These are phyloP conservation scores for Xylaria arbuscula DNA, from an alignment of 2,329 filamentous ascomycete genomes.

Conservation along the genomic window DNA sequence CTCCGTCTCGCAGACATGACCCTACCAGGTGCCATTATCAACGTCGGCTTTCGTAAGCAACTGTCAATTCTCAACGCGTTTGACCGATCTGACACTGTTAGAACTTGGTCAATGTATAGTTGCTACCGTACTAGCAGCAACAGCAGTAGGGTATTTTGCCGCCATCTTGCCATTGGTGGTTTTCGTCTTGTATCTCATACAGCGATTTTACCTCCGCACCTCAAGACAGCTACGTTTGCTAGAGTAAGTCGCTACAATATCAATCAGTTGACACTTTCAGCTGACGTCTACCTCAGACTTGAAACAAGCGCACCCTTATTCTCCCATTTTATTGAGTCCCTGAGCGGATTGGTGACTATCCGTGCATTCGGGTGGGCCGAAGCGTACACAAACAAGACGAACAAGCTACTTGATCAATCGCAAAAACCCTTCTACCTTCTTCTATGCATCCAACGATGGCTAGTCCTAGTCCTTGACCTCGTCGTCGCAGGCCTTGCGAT, in stretches of 20 bases:
- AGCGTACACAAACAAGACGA: conserved; percentile 16
- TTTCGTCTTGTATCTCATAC: conserved; percentile 28
- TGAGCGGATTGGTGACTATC: conserved; percentile 27
- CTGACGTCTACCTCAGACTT: conserved; percentile 11
- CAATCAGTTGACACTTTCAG: background rate
- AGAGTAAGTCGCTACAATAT: conserved; percentile 9
- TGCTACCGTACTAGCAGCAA: conserved; percentile 23
- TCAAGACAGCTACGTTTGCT: conserved; percentile 32
- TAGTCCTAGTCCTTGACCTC: conserved; percentile 35
- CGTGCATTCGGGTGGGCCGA: conserved; percentile 33
- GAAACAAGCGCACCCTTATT: conserved; percentile 29
- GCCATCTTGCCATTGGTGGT: conserved; percentile 21
- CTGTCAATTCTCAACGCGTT: too few species aligned
- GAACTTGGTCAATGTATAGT: conserved; percentile 31
- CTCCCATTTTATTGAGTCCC: conserved; percentile 33
- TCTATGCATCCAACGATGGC: conserved; percentile 36
- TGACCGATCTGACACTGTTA: conserved; percentile 1
- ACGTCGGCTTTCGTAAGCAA: conserved; percentile 30
- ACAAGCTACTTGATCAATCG: conserved; percentile 25
- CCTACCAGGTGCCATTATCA: conserved; percentile 27
- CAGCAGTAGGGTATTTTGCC: conserved; percentile 22
- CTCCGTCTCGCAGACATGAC: conserved; percentile 32
- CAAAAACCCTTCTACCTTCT: conserved; percentile 34
- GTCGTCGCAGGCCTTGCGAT: conserved; percentile 32
- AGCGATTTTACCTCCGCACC: conserved; percentile 30